These are phyloP conservation scores for Poterioochromonas sp. DNA, from an alignment of 352 stramenopile species.

Conservation along the genomic window DNA sequence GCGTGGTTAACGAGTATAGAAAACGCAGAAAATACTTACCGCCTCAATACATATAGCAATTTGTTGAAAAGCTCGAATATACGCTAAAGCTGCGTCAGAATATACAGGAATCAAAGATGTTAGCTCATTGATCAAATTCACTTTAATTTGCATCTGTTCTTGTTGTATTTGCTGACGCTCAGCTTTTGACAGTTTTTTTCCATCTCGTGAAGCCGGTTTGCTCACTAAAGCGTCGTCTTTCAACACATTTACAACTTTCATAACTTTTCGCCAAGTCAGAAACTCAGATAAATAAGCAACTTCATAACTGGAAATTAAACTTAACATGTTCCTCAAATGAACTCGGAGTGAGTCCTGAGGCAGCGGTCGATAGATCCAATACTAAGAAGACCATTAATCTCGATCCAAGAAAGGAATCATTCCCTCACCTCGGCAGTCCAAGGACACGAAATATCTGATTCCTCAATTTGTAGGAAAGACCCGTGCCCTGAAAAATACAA, in stretches of 20 bases:
- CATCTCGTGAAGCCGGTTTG: neutral
- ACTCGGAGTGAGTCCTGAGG: neutral
- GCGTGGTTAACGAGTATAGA: neutral
- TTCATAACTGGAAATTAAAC: neutral
- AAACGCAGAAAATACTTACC: neutral
- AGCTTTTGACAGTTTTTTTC: neutral
- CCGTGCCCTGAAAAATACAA: neutral
- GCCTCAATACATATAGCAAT: neutral
- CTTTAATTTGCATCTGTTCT: neutral
- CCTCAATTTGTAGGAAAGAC: neutral
- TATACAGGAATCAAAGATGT: constrained; percentile 7
- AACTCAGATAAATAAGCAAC: neutral
- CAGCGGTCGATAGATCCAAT: neutral
- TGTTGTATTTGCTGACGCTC: neutral
- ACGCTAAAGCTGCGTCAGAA: constrained; percentile 8
- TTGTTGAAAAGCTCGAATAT: neutral
- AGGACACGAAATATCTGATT: neutral
- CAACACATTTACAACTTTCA: neutral
- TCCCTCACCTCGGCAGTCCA: constrained; percentile 1
- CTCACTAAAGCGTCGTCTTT: neutral
- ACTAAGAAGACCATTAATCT: neutral
- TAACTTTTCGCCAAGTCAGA: neutral
- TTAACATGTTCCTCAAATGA: neutral
- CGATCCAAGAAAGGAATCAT: neutral
- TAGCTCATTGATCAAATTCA: constrained; percentile 3